Evolutionary conservation across 805 yeast species (phyloP), one percentile per base, ranked within the genome.

Genomic region (Ogataea allantospora): DNA sequence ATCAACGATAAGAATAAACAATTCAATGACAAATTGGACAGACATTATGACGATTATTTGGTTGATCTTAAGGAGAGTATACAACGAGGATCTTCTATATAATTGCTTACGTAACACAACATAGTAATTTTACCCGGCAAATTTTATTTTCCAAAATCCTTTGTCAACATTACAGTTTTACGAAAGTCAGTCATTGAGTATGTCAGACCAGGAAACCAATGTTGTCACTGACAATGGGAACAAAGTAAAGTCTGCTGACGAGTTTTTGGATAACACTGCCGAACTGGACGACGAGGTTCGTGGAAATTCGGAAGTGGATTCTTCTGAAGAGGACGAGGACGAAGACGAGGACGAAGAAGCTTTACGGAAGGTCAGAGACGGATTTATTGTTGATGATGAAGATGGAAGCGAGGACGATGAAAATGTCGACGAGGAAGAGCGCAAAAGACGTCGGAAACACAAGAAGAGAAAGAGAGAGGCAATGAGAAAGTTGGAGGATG

Each of bases 321-420:
- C 95, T 7, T 83, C 93, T 9, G 95, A 85, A 38, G 97, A 89
- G 44, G 97, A 88, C 27, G 95, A 85, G 6, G 95, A 86, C 20
- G 66, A 66, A 24, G 89, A 82, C 30, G 96, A 87, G 20, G 95
- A 88, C 55, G 96, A 84, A 54, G 96, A 89, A 48, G 97, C 89
- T 54, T 78, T 84, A 31, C 75, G 82, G 48, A 77, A 76, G 51
- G 83, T 89, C 27, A 77, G 91, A 32, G 95, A 88, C 45, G 97
- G 96, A 0, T 88, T 91, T 62, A 89, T 91, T 54, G 97, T 87
- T 7, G 96, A 88, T 53, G 96, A 87, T 51, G 95, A 84, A 42
- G 85, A 75, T n/a, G 80, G 71, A 16, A 80, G 71, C 10, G 66
- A 58, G 3, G 72, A 60, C 27, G 67, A 44, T 9, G 48, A 45